Percentiles rank a stretch among this genome's conserved stretches.
Evolutionary conservation across 2,329 filamentous ascomycete species (phyloP).

Genomic region (Penicillium sp.): DNA sequence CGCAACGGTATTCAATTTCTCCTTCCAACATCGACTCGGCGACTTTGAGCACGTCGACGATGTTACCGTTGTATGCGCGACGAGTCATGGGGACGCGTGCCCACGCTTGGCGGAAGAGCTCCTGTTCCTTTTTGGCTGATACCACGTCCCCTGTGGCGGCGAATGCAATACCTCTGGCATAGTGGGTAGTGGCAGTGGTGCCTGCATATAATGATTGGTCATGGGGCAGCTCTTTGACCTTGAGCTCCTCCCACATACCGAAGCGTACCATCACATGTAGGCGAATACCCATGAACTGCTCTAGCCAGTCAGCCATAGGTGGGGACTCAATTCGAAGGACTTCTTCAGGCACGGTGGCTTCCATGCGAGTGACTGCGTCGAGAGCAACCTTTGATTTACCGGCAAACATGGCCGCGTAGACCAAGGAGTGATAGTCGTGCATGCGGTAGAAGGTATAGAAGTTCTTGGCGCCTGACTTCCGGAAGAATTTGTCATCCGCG

Average conservation of each 20-base stretch:
- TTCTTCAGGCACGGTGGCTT: conserved; percentile 59
- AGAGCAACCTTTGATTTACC: conserved; percentile 62
- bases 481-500: conserved; percentile 65
- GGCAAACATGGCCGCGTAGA: conserved; percentile 74
- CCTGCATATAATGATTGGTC: conserved; percentile 62
- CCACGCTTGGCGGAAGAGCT: conserved; percentile 51
- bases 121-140: conserved; percentile 51
- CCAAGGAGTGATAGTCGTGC: conserved; percentile 68
- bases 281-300: conserved; percentile 64
- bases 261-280: conserved; percentile 70
- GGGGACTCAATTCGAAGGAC: conserved; percentile 63
- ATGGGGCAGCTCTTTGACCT: conserved; percentile 53
- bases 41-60: conserved; percentile 60
- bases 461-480: conserved; percentile 56
- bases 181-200: conserved; percentile 64
- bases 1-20: conserved; percentile 66
- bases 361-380: conserved; percentile 57
- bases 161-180: conserved; percentile 63
- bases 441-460: conserved; percentile 73
- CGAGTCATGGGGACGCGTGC: conserved; percentile 56
- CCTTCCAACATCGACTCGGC: conserved; percentile 65
- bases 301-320: conserved; percentile 76
- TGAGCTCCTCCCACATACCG: conserved; percentile 65
- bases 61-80: conserved; percentile 66
- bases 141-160: conserved; percentile 55